Conservation (phyloP, 2,329 filamentous ascomycete species). For the Ascochyta rabiei region DNA sequence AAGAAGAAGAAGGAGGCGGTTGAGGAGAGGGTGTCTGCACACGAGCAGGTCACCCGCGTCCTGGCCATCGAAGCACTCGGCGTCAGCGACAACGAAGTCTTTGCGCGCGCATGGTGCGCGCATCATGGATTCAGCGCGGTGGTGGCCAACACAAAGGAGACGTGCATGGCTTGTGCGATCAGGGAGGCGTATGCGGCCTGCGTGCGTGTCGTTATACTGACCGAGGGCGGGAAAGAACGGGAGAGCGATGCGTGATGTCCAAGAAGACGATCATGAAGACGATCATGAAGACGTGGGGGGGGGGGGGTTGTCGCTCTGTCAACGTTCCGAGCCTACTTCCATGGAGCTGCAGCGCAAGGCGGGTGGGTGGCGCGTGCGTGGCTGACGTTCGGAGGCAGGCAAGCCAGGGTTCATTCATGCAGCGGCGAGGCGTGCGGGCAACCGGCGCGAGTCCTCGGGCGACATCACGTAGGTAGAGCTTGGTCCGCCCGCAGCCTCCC, state of each 20-base stretch:
- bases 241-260: constrained; percentile 50
- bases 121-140: constrained; percentile 76
- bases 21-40: constrained; percentile 22
- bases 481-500: no score
- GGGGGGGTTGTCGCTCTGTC: no score
- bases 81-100: constrained; percentile 75
- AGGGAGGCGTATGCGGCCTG: constrained; percentile 77
- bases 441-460: constrained; percentile 2
- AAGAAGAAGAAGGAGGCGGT: no score
- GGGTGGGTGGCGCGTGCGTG: constrained; percentile 10
- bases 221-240: constrained; percentile 52
- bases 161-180: constrained; percentile 76
- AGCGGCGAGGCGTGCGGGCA: constrained; percentile 2
- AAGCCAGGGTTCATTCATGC: neutral
- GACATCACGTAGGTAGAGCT: neutral
- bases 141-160: constrained; percentile 70
- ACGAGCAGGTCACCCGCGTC: constrained; percentile 63
- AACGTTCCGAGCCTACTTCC: no score
- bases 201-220: constrained; percentile 72
- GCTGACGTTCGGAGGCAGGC: constrained; percentile 19
- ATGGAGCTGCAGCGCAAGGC: no score
- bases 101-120: constrained; percentile 77
- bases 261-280: constrained; percentile 25
- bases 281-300: no score
- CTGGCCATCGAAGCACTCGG: constrained; percentile 76